Base-by-base conservation (phyloP, 176 grass and related monocot species). In the Bromus sterilis region DNA sequence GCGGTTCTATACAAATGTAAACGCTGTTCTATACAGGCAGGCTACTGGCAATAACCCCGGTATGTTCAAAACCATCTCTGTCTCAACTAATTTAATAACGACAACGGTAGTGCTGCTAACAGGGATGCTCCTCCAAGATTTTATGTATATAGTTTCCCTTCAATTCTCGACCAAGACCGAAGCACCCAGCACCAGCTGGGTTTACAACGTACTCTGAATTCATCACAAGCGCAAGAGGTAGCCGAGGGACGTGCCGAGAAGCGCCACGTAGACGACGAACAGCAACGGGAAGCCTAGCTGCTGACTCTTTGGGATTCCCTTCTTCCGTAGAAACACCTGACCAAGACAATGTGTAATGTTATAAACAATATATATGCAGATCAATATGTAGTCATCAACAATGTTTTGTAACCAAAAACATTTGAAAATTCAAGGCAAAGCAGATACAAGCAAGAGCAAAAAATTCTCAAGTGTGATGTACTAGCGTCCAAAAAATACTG, bases 241-340 rank as follows among this genome's bases (percentile, higher is more conserved):
- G 77, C 96, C 96, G 4, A 99, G 80, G 9, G 77, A 64, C 31
- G 87, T 84, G 59, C 91, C 91, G 39, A 93, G 80, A 25, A 99
- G 87, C 48, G 91, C 89, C 85, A 99, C 82, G 21, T 91, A 99
- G 69, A 99, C 83, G 8, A 95, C 93, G 85, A 99, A 99, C 37
- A 93, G 83, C 56, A 93, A 79, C 3, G 96, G 93, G 64, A 93
- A 99, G 31, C 96, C 96, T 46, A 86, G 12, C 79, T 90, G 12
- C 79, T 90, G 89, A 64, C 26, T 58, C 87, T 85, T 90, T 35
- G 80, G 51, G 18, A 51, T 66, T 53, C 76, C 84, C 80, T 89
- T 98, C 86, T 77, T 95, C 74, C 56, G 83, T 32, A 93, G 33
- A 49, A 86, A 84, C 70, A 79, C 89, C 96, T 99, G 66, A 1